These are phyloP conservation scores for Vanderwaltozyma polyspora DNA, from an alignment of 805 yeast species.

Conservation along the genomic window DNA sequence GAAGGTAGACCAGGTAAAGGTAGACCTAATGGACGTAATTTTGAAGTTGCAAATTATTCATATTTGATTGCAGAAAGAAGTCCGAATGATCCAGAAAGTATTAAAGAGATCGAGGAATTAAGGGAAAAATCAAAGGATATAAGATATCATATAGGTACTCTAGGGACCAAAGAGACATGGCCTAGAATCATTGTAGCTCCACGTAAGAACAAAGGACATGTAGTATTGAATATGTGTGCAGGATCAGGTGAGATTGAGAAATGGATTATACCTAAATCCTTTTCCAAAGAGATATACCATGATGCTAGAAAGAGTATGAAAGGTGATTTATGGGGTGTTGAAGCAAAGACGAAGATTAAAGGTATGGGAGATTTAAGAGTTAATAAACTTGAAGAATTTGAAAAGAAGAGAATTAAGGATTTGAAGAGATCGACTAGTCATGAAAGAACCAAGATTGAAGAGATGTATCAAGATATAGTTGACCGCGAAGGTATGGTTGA, in stretches of 20 bases:
- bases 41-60: constrained; percentile 61
- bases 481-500: neutral
- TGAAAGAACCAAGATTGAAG: neutral
- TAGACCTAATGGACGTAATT: constrained; percentile 57
- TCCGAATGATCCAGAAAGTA: constrained; percentile 30
- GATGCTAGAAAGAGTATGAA: constrained; percentile 80
- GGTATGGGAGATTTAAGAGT: constrained; percentile 20
- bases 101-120: constrained; percentile 32
- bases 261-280: constrained; percentile 78
- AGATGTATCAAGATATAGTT: neutral
- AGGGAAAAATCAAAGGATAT: constrained; percentile 23
- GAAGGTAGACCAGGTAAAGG: constrained; percentile 57
- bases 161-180: constrained; percentile 34
- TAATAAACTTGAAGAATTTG: constrained; percentile 16
- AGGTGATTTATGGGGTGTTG: constrained; percentile 83
- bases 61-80: constrained; percentile 64
- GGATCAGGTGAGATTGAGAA: constrained; percentile 71
- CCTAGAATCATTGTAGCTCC: constrained; percentile 71
- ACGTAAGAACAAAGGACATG: constrained; percentile 69
- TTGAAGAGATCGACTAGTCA: constrained; percentile 6
- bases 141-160: constrained; percentile 15
- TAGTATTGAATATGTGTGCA: constrained; percentile 66
- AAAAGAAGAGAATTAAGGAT: constrained; percentile 15
- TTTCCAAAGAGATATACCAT: constrained; percentile 63
- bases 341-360: constrained; percentile 41